Evolutionary conservation across 257 asterid species (phyloP), one percentile per base, ranked within the genome.

Genomic region (Eustoma russellianum): DNA sequence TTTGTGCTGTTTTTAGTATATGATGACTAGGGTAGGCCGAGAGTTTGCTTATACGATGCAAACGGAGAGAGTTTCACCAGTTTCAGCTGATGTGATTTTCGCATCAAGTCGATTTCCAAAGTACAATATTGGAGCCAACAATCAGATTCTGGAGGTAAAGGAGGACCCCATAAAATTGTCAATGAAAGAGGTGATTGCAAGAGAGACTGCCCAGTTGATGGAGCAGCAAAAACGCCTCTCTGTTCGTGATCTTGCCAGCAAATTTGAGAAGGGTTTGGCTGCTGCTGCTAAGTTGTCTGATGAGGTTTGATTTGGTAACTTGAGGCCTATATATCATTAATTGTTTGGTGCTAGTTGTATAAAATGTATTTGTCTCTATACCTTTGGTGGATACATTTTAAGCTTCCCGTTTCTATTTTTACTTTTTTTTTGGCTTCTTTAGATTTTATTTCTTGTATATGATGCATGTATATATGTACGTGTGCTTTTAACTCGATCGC

Each of bases 141-240:
- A 83, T 73, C 85, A 82, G 82, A 90, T 82, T 50, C 60, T 80
- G 64, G 98, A 86, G 80, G 75, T 83, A 33, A 82, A 70, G 69
- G 94, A 78, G 60, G 89, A 80, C 34, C 58, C 70, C 18, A 77
- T 71, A 55, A 46, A 55, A 64, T 62, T 73, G 43, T 55, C 94
- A 54, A 75, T 77, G 72, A 90, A 90, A 69, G 95, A 83, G 67
- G 73, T 72, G 77, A 85, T 86, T 67, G 98, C 87, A 2, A 66
- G 80, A 68, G 96, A 79, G 70, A 83, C 92, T 60, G 79, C 92
- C 12, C 66, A 67, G 63, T 72, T 87, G 74, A 66, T 84, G 61
- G 91, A 88, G 67, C 97, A 88, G 86, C 88, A 85, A 67, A 80
- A 78, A 48, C 79, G 95, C 16, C 93, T 88, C 40, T 88, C 95